Base-by-base conservation (phyloP, 2,329 filamentous ascomycete genomes). In the Neofusicoccum kwambonambiense region DNA sequence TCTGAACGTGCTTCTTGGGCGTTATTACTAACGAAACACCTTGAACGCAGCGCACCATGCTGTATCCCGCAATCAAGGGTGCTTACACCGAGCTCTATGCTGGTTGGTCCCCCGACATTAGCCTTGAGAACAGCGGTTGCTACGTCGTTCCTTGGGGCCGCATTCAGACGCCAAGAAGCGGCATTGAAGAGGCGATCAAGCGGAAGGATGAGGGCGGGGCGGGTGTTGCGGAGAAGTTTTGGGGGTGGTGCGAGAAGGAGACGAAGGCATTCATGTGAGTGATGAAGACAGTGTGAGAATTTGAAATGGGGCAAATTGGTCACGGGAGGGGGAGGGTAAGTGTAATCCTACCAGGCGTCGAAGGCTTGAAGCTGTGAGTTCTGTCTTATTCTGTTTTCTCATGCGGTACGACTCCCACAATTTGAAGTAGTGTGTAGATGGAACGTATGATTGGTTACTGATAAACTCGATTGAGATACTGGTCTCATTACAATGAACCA, bases 141-240 rank as follows among this genome's bases (percentile, higher is more conserved):
- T 75, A 75, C 51, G 67, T 84, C 45, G 73, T 81, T 58, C 82
- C 82, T 2, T 85, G 82, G 82, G 82, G 82, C 17, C 69, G 76
- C 19, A 68, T 67, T 72, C 77, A 45, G 69, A 51, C 49, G 31
- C 73, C 78, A n/a, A 70, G 76, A 17, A 65, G 67, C 34, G 78
- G 79, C 65, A 27, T 81, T 6, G 67, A 70, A 9, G 62, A 71
- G 15, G 74, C 69, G 8, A 71, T 72, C 2, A 77, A 74, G 65
- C 65, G 70, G 3, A 67, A 73, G 56, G 71, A 71, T 19, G 76
- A 80, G 51, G 78, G 78, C 27, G 78, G 79, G 1, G 75, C 71
- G 2, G 78, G 76, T 0, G 69, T 76, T 22, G 77, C 73, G 3
- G 67, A 73, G 54, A 72, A 74, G 50, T 79, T 81, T 63, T 81